Evolutionary conservation across 2,329 filamentous ascomycete species (phyloP).

Genomic region (Xylaria sp.): DNA sequence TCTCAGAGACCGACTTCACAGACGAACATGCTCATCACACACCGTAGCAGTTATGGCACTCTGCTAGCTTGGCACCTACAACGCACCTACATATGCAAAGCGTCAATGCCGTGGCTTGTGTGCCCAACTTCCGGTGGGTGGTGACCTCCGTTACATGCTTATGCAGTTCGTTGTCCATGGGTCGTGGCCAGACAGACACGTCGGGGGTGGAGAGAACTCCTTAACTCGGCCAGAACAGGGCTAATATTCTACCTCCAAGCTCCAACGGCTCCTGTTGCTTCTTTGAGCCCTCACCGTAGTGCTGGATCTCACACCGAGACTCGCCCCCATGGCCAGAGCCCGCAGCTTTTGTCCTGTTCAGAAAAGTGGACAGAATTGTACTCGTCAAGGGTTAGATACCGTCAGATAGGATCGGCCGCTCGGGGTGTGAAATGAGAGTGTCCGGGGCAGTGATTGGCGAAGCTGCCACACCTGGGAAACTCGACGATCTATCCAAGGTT

Average conservation of each 20-base stretch:
- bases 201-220: background rate
- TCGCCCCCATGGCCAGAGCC: conserved; percentile 6
- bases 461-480: conserved; percentile 14
- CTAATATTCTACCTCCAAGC: background rate
- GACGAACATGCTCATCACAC: conserved; percentile 22
- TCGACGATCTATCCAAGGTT: conserved; percentile 23
- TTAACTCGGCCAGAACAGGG: background rate
- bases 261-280: conserved; percentile 10
- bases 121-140: conserved; percentile 36
- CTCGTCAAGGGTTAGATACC: conserved; percentile 20
- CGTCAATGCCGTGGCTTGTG: conserved; percentile 37
- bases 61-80: conserved; percentile 35
- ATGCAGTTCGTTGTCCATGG: conserved; percentile 24
- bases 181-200: conserved; percentile 15
- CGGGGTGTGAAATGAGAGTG: conserved; percentile 16
- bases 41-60: background rate
- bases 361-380: background rate
- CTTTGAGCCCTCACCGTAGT: conserved; percentile 21
- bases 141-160: conserved; percentile 18
- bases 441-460: conserved; percentile 17
- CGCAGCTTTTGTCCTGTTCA: conserved; percentile 7
- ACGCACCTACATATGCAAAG: conserved; percentile 36
- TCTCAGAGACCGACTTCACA: background rate
- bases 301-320: conserved; percentile 26
- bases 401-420: conserved; percentile 19